These are phyloP conservation scores for Sporothrix dimorphospora DNA, from an alignment of 2,329 filamentous ascomycete species.

Conservation along the genomic window DNA sequence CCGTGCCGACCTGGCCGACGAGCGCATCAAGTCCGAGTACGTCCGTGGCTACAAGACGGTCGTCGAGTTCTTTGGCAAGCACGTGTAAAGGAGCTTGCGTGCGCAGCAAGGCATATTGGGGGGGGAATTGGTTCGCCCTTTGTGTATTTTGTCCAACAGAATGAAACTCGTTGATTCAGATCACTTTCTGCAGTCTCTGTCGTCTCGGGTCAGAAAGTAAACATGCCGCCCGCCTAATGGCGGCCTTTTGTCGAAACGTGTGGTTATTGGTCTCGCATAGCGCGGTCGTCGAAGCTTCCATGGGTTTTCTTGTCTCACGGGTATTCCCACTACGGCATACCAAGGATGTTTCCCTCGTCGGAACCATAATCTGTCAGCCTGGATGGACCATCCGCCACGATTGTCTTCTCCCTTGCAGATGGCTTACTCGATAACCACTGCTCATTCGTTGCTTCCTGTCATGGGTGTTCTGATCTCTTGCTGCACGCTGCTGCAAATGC, in stretches of 20 bases:
- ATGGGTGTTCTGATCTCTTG: constrained; percentile 1
- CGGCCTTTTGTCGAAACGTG: not conserved
- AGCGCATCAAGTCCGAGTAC: constrained; percentile 63
- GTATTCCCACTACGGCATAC: not conserved
- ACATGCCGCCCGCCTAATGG: not conserved
- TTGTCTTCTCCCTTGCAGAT: constrained; percentile 12
- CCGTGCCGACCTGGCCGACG: constrained; percentile 60
- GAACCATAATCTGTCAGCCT: not conserved
- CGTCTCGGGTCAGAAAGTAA: constrained; percentile 1
- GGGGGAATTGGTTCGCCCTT: not conserved
- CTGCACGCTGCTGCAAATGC: constrained; percentile 20
- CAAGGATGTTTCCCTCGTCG: not conserved
- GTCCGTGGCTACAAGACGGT: constrained; percentile 63
- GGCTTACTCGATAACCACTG: not conserved
- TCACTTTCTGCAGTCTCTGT: not conserved
- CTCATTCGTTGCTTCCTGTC: constrained; percentile 6
- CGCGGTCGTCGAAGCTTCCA: not conserved
- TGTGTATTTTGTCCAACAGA: not conserved
- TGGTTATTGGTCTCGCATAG: not conserved
- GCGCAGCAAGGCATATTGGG: not conserved
- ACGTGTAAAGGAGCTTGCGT: constrained; percentile 40
- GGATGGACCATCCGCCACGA: not conserved
- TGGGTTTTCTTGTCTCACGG: not conserved
- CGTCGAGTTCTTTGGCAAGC: constrained; percentile 59
- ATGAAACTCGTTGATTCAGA: constrained; percentile 14